Evolutionary conservation across 495 filamentous ascomycete species (phyloP).

Genomic region (Monascus purpureus): DNA sequence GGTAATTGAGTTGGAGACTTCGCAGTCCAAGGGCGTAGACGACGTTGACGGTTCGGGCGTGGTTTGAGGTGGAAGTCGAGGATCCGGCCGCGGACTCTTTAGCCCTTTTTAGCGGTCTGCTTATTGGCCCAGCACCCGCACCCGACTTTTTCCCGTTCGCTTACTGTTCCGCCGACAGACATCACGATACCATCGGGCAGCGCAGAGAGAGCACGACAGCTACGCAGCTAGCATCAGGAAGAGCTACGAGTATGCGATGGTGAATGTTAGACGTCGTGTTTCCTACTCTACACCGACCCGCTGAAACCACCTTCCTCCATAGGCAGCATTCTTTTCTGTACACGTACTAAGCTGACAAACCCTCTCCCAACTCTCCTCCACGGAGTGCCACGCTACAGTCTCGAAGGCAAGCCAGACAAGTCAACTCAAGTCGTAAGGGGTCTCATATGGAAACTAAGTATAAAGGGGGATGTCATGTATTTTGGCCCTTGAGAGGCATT

Average conservation of each 20-base stretch:
- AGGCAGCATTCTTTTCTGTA: conserved; percentile 15
- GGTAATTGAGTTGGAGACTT: conserved; percentile 4
- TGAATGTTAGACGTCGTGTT: conserved; percentile 6
- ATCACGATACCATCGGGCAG: conserved; percentile 13
- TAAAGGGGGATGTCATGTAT: conserved; percentile 17
- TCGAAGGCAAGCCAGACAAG: not conserved
- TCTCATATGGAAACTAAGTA: conserved; percentile 32
- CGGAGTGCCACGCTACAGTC: conserved; percentile 10
- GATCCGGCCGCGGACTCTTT: conserved; percentile 25
- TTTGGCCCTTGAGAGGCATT: conserved; percentile 16
- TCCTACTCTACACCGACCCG: conserved; percentile 13
- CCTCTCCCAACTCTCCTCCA: conserved; percentile 9
- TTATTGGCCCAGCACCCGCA: conserved; percentile 16
- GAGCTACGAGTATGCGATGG: not conserved
- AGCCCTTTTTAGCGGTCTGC: conserved; percentile 19
- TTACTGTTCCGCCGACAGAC: conserved; percentile 6
- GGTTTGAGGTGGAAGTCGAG: conserved; percentile 34
- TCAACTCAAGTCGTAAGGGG: conserved; percentile 23
- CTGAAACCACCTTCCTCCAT: conserved; percentile 6
- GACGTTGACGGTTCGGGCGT: conserved; percentile 23
- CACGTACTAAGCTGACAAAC: conserved; percentile 14
- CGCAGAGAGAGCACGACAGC: too few species aligned
- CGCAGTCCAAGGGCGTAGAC: conserved; percentile 16
- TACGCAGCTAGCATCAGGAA: not conserved
- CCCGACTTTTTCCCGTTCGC: conserved; percentile 1